phyloP scores from a whole-genome alignment of 306 rosid genomes.

The Quercus parvula region DNA sequence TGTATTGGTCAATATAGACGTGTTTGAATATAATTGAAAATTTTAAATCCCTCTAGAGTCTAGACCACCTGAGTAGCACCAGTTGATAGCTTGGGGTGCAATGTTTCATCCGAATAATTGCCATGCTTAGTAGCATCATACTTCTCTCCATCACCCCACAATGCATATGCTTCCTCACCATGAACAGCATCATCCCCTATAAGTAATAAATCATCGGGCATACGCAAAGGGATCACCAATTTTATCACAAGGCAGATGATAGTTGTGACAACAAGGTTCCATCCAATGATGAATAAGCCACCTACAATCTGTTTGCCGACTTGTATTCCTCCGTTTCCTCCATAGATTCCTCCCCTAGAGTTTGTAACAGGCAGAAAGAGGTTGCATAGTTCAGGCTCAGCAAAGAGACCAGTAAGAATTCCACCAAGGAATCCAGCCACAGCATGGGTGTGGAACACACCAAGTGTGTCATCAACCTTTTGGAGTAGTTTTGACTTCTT shows the following conservation, averaged over 20 bases:
- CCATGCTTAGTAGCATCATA: constrained; percentile 8
- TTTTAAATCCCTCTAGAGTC: background rate
- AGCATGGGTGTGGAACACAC: constrained; percentile 63
- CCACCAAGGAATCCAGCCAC: constrained; percentile 60
- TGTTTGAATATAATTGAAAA: background rate
- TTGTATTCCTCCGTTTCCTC: constrained; percentile 52
- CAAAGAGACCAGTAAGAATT: constrained; percentile 50
- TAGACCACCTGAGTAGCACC: constrained; percentile 43
- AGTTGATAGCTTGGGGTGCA: constrained; percentile 16
- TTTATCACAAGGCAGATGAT: constrained; percentile 35
- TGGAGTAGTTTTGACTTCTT: constrained; percentile 34
- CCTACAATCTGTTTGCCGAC: constrained; percentile 48
- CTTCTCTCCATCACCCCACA: constrained; percentile 66
- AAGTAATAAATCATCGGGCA: constrained; percentile 52
- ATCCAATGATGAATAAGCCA: constrained; percentile 42
- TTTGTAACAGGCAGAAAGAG: constrained; percentile 36
- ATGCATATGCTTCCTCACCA: constrained; percentile 65
- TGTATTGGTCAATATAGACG: no score
- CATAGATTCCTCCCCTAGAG: constrained; percentile 41
- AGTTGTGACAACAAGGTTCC: constrained; percentile 48
- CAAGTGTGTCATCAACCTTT: constrained; percentile 56
- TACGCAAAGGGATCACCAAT: constrained; percentile 37
- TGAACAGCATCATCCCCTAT: constrained; percentile 61
- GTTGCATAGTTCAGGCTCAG: constrained; percentile 38
- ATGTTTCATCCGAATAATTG: constrained; percentile 32